Conservation (phyloP, 2,329 filamentous ascomycete species). For the Diaporthe eres region DNA sequence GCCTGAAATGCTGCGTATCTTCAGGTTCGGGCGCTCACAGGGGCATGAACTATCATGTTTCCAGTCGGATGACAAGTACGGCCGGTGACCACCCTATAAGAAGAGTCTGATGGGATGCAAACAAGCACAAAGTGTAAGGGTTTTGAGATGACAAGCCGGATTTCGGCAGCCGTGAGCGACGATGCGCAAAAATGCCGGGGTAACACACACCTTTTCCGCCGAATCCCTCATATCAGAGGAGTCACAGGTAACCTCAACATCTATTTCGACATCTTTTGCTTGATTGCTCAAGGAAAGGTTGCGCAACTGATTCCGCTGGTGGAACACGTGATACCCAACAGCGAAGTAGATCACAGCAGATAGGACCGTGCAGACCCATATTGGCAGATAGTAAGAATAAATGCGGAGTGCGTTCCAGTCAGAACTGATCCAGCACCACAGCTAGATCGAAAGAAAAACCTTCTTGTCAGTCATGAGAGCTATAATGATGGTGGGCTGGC, state of each 20-base stretch:
- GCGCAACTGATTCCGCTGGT: conserved; percentile 67
- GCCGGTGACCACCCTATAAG: neutral
- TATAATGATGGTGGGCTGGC: neutral
- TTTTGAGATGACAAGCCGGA: neutral
- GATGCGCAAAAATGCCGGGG: conserved; percentile 31
- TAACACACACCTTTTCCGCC: conserved; percentile 41
- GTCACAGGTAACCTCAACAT: conserved; percentile 46
- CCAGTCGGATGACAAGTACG: neutral
- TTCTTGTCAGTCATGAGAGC: neutral
- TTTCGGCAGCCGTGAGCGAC: conserved; percentile 17
- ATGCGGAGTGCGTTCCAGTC: conserved; percentile 70
- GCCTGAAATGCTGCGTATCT: neutral
- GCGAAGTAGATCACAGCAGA: conserved; percentile 69
- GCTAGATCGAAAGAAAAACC: conserved; percentile 51
- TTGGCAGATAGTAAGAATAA: conserved; percentile 73
- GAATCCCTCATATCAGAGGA: conserved; percentile 41
- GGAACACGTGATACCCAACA: conserved; percentile 73
- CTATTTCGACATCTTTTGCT: conserved; percentile 45
- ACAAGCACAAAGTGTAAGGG: neutral
- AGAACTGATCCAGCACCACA: conserved; percentile 74
- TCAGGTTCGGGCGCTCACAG: neutral
- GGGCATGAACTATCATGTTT: conserved; percentile 6
- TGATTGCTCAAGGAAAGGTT: conserved; percentile 67
- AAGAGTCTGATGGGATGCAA: neutral
- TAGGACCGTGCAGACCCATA: conserved; percentile 71